Evolutionary conservation across 116 monocot species (phyloP), one percentile per base, ranked within the genome.

Genomic region (Phalaenopsis hybrid): DNA sequence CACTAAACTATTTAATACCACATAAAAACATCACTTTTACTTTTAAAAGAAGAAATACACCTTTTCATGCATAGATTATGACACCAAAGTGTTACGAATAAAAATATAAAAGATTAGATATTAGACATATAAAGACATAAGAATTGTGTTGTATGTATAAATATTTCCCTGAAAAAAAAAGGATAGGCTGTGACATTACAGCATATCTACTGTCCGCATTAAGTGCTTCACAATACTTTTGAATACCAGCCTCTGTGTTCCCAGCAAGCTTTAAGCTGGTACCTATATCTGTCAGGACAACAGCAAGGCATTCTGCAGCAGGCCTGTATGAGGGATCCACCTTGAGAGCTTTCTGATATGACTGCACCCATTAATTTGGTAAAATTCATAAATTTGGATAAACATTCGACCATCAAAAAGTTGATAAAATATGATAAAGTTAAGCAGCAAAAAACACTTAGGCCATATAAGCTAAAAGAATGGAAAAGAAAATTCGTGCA

Each of bases 171-270:
- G 48, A 65, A 41, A 57, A 67, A 16, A 44, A 41, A 18, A 25
- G 50, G 75, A 78, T 28, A 45, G 68, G 31, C 25, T 6, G 67
- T 18, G 34, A 78, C 49, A 65, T 91, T 92, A 99, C 98, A 70
- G 98, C 98, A 88, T 99, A 99, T 81, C 84, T 88, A 79, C 86
- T 89, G 69, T 95, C 95, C 37, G 91, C 85, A 82, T 91, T 91
- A 20, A 99, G 74, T 61, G 98, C 98, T 87, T 99, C 98, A 77
- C 82, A 92, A 79, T 99, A 99, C 77, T 99, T 99, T 41, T 95
- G 93, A 81, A 99, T 95, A 78, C 98, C 98, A 79, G 95, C 98
- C 82, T 99, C 92, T n/a, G 98, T 92, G 82, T 93, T 93, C 69
- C 98, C 98, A 75, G 92, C 86, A 75, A 99, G 92, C 78, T 99